Percentiles rank a stretch among this genome's conserved stretches.
These are phyloP conservation scores for Penicillium decumbens DNA, from an alignment of 2,329 filamentous ascomycete genomes.

Conservation along the genomic window DNA sequence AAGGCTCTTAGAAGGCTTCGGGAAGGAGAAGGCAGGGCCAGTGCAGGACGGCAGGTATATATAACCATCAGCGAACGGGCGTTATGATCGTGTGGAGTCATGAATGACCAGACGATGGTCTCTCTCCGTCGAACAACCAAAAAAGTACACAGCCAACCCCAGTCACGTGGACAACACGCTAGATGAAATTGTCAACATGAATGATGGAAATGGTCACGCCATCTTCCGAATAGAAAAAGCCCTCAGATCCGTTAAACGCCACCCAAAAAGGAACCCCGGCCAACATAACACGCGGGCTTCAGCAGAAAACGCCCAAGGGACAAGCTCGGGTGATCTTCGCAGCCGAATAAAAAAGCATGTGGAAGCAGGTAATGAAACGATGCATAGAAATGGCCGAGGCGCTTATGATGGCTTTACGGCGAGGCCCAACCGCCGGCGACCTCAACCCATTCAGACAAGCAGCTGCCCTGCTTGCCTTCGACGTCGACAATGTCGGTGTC, in stretches of 20 bases:
- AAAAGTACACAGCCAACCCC: slow-evolving; percentile 24
- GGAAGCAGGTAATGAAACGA: slow-evolving; percentile 29
- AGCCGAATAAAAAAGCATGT: slow-evolving; percentile 31
- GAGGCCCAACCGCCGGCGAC: slow-evolving; percentile 89
- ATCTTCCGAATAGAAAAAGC: slow-evolving; percentile 30
- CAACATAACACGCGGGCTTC: slow-evolving; percentile 32
- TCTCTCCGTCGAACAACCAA: slow-evolving; percentile 10
- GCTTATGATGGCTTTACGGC: slow-evolving; percentile 38
- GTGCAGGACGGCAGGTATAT: slow-evolving; percentile 3
- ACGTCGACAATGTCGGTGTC: slow-evolving; percentile 97
- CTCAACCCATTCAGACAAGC: slow-evolving; percentile 92
- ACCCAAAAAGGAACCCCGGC: slow-evolving; percentile 31
- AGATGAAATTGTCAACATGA: slow-evolving; percentile 37
- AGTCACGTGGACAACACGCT: slow-evolving; percentile 34
- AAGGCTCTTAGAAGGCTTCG: background rate
- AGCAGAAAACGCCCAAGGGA: slow-evolving; percentile 31
- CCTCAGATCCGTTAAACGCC: slow-evolving; percentile 40
- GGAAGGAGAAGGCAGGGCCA: background rate
- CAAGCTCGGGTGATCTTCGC: slow-evolving; percentile 32
- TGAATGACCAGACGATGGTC: slow-evolving; percentile 4
- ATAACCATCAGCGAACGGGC: slow-evolving; percentile 6
- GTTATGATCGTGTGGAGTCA: background rate
- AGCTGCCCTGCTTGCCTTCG: slow-evolving; percentile 94
- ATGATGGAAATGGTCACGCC: slow-evolving; percentile 31
- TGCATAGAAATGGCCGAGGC: slow-evolving; percentile 22